These are phyloP conservation scores for Tephrocybe sp. DNA, from an alignment of 768 basidiomycete species.

Conservation along the genomic window DNA sequence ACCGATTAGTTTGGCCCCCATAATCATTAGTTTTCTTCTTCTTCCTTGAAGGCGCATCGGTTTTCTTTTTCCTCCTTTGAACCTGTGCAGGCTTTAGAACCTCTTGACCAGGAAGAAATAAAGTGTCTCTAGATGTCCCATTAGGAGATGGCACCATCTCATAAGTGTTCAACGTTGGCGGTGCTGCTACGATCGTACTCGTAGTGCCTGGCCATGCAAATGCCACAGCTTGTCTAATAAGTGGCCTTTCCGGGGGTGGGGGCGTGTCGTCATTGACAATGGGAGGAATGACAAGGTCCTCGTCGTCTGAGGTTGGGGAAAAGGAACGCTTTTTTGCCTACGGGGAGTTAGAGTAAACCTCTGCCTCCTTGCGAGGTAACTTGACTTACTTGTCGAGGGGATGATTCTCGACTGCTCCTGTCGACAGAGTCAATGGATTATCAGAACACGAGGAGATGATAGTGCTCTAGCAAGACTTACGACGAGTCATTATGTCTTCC, in stretches of 20 bases:
- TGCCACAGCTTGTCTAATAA: constrained; percentile 59
- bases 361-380: constrained; percentile 16
- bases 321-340: constrained; percentile 48
- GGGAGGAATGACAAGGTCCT: constrained; percentile 33
- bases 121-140: constrained; percentile 16
- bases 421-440: background rate
- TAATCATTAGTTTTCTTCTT: constrained; percentile 33
- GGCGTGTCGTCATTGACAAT: constrained; percentile 44
- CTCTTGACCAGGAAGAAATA: constrained; percentile 57
- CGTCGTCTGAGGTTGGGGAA: constrained; percentile 54
- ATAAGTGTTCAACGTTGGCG: constrained; percentile 37
- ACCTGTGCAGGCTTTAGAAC: constrained; percentile 20
- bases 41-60: constrained; percentile 27
- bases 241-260: constrained; percentile 43
- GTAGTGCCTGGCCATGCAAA: constrained; percentile 37
- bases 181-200: constrained; percentile 20
- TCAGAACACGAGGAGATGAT: background rate
- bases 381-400: constrained; percentile 42
- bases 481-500: constrained; percentile 39
- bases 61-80: constrained; percentile 15
- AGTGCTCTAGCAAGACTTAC: constrained; percentile 20
- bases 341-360: background rate
- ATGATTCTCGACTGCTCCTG: constrained; percentile 60
- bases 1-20: constrained; percentile 44
- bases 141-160: constrained; percentile 29